Conservation (phyloP, 352 stramenopile species). For the Pythium biforme region DNA sequence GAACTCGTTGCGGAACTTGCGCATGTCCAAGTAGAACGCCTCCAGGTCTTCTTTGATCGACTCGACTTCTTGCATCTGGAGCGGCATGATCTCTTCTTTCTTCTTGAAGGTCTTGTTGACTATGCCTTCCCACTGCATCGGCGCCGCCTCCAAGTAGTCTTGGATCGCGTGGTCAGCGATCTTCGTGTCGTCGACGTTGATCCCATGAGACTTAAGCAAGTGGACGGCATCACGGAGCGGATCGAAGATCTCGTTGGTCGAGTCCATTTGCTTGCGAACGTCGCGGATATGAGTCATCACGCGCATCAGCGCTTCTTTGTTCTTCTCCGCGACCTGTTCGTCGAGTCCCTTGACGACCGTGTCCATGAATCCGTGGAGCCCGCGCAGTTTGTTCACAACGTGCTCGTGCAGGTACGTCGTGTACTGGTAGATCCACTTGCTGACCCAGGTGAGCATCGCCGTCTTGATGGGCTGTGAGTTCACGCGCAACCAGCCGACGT, state of each 20-base stretch:
- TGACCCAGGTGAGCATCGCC: conserved; percentile 94
- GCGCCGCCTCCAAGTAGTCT: conserved; percentile 94
- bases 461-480: conserved; percentile 97
- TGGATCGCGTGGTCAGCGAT: conserved; percentile 79
- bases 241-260: conserved; percentile 93
- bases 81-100: conserved; percentile 97
- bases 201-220: conserved; percentile 93
- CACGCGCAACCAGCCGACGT: conserved; percentile 97
- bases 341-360: conserved; percentile 89
- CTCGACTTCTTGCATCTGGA: conserved; percentile 96
- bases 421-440: conserved; percentile 96
- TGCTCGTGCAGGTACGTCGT: conserved; percentile 93
- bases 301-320: conserved; percentile 95
- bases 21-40: conserved; percentile 93
- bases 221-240: conserved; percentile 93
- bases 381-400: conserved; percentile 86
- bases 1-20: conserved; percentile 95
- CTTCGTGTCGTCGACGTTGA: conserved; percentile 90
- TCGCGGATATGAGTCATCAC: conserved; percentile 96
- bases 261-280: conserved; percentile 92
- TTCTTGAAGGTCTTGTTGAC: conserved; percentile 98
- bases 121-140: conserved; percentile 96
- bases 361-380: conserved; percentile 93
- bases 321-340: conserved; percentile 88
- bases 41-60: conserved; percentile 94